A percentile compares a stretch with the other conserved stretches of the same genome.
Conservation (phyloP, 139 green algal species). For the Tetradesmus lagerheimii region DNA sequence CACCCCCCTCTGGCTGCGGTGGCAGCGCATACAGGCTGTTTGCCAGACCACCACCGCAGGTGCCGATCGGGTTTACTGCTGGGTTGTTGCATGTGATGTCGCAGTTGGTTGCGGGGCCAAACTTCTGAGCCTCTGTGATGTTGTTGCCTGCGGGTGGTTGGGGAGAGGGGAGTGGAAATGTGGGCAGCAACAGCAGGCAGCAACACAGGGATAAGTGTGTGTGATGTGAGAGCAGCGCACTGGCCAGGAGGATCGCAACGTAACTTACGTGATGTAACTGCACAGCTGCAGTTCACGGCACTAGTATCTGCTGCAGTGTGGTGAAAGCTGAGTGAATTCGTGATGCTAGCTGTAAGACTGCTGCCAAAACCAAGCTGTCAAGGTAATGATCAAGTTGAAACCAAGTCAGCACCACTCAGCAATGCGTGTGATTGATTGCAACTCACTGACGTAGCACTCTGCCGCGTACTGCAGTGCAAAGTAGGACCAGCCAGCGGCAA, state of each 20-base stretch:
- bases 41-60: constrained; percentile 7
- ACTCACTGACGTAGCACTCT: constrained; percentile 4
- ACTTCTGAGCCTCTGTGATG: background rate
- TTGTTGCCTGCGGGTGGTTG: background rate
- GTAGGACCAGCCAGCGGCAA: background rate
- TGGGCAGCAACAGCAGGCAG: background rate
- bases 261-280: no score
- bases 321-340: no score
- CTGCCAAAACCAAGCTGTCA: no score
- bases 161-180: background rate
- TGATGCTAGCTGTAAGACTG: no score
- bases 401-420: no score
- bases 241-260: no score
- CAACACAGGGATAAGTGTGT: background rate
- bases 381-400: no score
- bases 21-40: constrained; percentile 30
- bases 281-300: no score
- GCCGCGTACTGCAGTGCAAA: background rate
- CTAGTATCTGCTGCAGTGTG: no score
- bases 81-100: background rate
- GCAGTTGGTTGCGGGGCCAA: background rate
- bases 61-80: background rate
- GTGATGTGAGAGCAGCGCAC: no score
- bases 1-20: background rate
- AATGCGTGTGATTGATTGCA: no score